Base-by-base conservation (phyloP, 208 protist species). In the Trypanosoma rangeli region DNA sequence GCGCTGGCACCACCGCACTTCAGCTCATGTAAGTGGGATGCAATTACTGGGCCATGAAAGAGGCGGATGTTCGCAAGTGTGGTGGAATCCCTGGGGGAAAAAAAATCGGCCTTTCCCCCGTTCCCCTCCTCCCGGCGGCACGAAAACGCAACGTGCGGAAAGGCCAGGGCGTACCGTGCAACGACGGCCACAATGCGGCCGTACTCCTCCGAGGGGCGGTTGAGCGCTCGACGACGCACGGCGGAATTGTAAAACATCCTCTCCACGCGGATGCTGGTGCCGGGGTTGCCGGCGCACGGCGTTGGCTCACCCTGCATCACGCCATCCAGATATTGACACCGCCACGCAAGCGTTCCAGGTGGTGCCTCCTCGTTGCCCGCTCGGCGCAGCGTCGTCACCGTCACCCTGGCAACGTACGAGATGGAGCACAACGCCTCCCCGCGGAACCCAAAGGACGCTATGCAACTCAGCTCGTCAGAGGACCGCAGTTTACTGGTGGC, bases 181-280 rank as follows among this genome's bases (percentile, higher is more conserved):
- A 98, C 84, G 1, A 99, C 84, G 50, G 98, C 85, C 0, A 92
- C 77, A 37, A 99, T 87, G 49, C 84, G 80, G 52, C 79, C 69
- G 78, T 97, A 98, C 82, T 99, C 98, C 42, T 99, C 97, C 0
- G 76, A 72, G 0, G 82, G 50, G 18, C 85, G 94, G 33, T 90
- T 84, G 16, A 99, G 70, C 0, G 97, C 91, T 5, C 83, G 74
- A 16, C 89, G 84, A 26, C 95, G 85, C 42, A 91, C 76, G 3
- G 83, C 60, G 13, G 78, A 63, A 66, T 96, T 95, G 81, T 95
- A 97, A 71, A 98, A 98, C 68, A 98, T 86, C 57, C 94, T 82
- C 70, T 97, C 89, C 0, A 81, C 91, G 12, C 80, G 81, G 42
- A 98, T 94, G 39, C 72, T 87, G 28, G 95, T 97, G 52, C 95